Evolutionary conservation across 768 basidiomycete species (phyloP).

Genomic region (Ephemerocybe angulata): DNA sequence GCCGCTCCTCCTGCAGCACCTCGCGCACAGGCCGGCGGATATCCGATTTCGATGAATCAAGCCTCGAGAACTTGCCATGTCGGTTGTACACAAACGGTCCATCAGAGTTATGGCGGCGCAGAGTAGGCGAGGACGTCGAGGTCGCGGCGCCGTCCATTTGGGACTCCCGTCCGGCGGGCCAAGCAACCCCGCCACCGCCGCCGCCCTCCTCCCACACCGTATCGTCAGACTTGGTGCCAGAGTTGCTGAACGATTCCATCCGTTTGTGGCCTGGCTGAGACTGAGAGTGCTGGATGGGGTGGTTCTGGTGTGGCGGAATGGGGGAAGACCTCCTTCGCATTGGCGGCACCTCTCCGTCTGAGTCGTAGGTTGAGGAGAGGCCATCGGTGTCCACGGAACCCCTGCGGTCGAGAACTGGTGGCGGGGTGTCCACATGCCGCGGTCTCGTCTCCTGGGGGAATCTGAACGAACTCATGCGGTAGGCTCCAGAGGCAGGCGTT

Average conservation of each 20-base stretch:
- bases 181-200: too few species aligned
- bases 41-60: slow-evolving; percentile 13
- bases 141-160: slow-evolving; percentile 10
- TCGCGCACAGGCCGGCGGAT: slow-evolving; percentile 4
- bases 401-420: slow-evolving; percentile 2
- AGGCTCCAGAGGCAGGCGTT: slow-evolving; percentile 11
- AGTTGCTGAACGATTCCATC: background rate
- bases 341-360: slow-evolving; percentile 30
- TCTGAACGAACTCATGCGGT: slow-evolving; percentile 21
- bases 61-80: slow-evolving; percentile 15
- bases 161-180: slow-evolving; percentile 8
- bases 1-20: too few species aligned
- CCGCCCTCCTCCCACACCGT: slow-evolving; percentile 7
- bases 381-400: slow-evolving; percentile 22
- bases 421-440: background rate
- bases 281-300: slow-evolving; percentile 14
- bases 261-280: slow-evolving; percentile 11
- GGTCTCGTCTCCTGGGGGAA: slow-evolving; percentile 16
- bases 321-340: slow-evolving; percentile 18
- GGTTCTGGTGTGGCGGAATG: slow-evolving; percentile 12
- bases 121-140: background rate
- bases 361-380: slow-evolving; percentile 36
- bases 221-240: slow-evolving; percentile 5
- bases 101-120: slow-evolving; percentile 26
- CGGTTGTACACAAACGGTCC: slow-evolving; percentile 28